Base-by-base conservation (phyloP, 768 basidiomycete species). In the Scleroderma bovista region DNA sequence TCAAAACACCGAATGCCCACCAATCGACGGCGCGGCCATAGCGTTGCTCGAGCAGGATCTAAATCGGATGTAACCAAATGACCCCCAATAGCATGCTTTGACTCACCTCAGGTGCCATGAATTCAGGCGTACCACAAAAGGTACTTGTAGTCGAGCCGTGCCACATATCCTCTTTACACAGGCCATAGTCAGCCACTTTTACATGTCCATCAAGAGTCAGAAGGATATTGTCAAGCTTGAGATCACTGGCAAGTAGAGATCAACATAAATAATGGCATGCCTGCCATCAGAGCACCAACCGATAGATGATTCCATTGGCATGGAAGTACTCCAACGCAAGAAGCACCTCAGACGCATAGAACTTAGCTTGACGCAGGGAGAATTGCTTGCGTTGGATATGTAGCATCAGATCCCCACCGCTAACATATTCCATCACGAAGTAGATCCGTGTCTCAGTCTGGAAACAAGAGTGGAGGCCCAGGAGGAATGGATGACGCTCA, bases 91-190 rank as follows among this genome's bases (percentile, higher is more conserved):
- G 17, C 22, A 20, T 8, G 37, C n/a, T 12, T 22, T 11, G 32
- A 55, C 76, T 36, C 52, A 94, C 95, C 79, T 99, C 96, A 3
- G 96, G 96, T 19, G 96, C 96, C 96, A 99, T 98, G 69, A 98
- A 98, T 67, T 99, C 96, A 0, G 96, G 96, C 16, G 96, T 99
- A 46, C 96, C 96, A 71, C 96, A 99, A 72, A 99, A 99, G 3
- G 96, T 99, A 68, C 91, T 93, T 3, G 96, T 99, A 19, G 94
- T 97, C 60, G 86, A 83, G 15, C 93, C 93, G 57, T 78, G 83
- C 90, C 91, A 94, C 95, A 99, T 98, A 17, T 98, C 92, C 64
- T 98, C 96, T 67, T 99, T 99, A 72, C 96, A 99, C 40, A 99
- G 75, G 69, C 96, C 96, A 67, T 98, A 99, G 75, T 98, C 96